phyloP scores from a whole-genome alignment of 2,329 filamentous ascomycete genomes.

The Whalleya microplaca region DNA sequence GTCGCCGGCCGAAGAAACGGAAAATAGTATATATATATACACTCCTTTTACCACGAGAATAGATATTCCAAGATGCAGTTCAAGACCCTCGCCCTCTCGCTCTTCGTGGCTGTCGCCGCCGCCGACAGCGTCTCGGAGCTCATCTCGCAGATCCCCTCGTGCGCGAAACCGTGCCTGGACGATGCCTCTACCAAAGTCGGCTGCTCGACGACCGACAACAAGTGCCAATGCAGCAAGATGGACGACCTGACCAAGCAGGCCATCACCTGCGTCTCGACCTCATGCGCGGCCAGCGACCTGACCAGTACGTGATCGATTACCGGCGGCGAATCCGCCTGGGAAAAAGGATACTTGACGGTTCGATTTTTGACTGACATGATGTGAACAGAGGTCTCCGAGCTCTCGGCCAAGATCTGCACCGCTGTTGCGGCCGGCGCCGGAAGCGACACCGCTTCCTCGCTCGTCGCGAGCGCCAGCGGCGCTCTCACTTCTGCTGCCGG shows the following conservation, averaged over 20 bases:
- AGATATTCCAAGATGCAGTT: slow-evolving; percentile 36
- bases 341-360: too few species aligned
- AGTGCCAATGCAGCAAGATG: slow-evolving; percentile 45
- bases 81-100: slow-evolving; percentile 29
- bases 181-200: slow-evolving; percentile 36
- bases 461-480: slow-evolving; percentile 8
- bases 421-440: slow-evolving; percentile 17
- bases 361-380: slow-evolving; percentile 16
- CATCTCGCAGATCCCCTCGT: slow-evolving; percentile 41
- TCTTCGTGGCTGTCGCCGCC: slow-evolving; percentile 31
- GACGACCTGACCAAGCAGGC: slow-evolving; percentile 40
- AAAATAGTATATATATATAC: background rate
- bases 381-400: slow-evolving; percentile 26
- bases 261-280: slow-evolving; percentile 41
- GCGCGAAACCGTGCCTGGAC: slow-evolving; percentile 44
- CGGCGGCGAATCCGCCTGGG: too few species aligned
- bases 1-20: background rate
- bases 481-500: slow-evolving; percentile 19
- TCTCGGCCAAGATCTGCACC: slow-evolving; percentile 33
- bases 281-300: slow-evolving; percentile 41
- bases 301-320: slow-evolving; percentile 36
- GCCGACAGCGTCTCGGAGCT: slow-evolving; percentile 33
- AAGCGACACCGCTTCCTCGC: slow-evolving; percentile 17
- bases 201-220: slow-evolving; percentile 41
- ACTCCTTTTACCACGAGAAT: slow-evolving; percentile 2